Evolutionary conservation across 129 eudicot genomes (phyloP).

Genomic region (Centaurea solstitialis): DNA sequence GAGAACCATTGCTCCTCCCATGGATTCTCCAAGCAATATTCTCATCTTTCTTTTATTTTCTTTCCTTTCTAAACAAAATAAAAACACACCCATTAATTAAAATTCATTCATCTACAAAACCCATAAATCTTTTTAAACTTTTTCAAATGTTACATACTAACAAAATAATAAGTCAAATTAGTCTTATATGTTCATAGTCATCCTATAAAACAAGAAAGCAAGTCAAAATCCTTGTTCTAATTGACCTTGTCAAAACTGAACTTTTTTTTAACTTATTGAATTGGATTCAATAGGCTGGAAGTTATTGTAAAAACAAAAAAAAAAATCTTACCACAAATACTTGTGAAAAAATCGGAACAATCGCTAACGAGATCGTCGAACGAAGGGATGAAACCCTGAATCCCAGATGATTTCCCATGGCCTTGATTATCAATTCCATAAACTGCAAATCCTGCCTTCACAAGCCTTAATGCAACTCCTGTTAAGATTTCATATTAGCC

Average conservation of each 20-base stretch:
- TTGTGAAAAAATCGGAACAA: constrained; percentile 59
- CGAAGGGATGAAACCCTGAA: constrained; percentile 54
- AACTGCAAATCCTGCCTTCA: constrained; percentile 76
- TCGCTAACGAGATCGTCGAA: constrained; percentile 80
- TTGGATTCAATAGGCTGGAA: not conserved
- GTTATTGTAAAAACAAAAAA: not conserved
- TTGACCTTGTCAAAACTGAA: constrained; percentile 23
- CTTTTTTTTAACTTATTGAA: not conserved
- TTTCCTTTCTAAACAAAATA: constrained; percentile 46
- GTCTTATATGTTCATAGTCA: constrained; percentile 15
- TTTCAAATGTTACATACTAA: not conserved
- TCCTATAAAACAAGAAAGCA: constrained; percentile 24
- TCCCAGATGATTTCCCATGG: constrained; percentile 88
- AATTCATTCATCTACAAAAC: not conserved
- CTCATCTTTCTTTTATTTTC: constrained; percentile 72
- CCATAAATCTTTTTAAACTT: not conserved
- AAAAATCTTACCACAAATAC: constrained; percentile 55
- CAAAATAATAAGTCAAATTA: not conserved
- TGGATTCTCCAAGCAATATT: constrained; percentile 80
- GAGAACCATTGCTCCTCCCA: constrained; percentile 95
- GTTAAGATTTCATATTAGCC: constrained; percentile 16
- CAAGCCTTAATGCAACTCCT: constrained; percentile 67
- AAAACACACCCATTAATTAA: not conserved
- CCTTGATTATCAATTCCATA: constrained; percentile 82
- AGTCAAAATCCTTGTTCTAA: constrained; percentile 16